phyloP scores from a whole-genome alignment of 2,329 filamentous ascomycete species.

The Aspergillus thermomutatus region DNA sequence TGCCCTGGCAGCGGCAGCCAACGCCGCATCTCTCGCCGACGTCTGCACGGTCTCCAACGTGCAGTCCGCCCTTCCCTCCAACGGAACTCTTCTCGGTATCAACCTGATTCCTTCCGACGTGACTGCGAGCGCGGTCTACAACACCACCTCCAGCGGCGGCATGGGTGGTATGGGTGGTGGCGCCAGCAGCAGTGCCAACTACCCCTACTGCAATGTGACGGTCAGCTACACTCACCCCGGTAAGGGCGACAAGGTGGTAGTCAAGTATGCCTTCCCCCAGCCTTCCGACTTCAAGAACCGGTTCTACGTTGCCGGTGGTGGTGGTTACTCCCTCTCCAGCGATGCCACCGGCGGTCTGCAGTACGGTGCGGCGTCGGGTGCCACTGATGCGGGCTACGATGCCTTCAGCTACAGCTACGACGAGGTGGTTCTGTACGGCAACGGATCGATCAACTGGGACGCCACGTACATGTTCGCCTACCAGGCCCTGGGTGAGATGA shows the following conservation, averaged over 20 bases:
- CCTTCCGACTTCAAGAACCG: constrained; percentile 42
- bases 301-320: constrained; percentile 46
- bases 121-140: constrained; percentile 39
- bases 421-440: constrained; percentile 42
- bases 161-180: constrained; percentile 16
- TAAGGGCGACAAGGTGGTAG: constrained; percentile 35
- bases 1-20: constrained; percentile 26
- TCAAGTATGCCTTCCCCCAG: constrained; percentile 36
- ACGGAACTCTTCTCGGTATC: constrained; percentile 43
- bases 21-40: constrained; percentile 36
- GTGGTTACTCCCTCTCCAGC: constrained; percentile 41
- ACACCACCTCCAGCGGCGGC: constrained; percentile 23
- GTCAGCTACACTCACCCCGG: constrained; percentile 43
- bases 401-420: constrained; percentile 39
- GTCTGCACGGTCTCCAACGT: constrained; percentile 45
- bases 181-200: constrained; percentile 7
- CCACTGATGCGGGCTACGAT: constrained; percentile 45
- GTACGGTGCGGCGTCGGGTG: constrained; percentile 42
- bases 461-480: constrained; percentile 40
- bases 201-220: constrained; percentile 42
- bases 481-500: constrained; percentile 52
- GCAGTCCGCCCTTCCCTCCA: constrained; percentile 41
- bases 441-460: constrained; percentile 44
- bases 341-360: constrained; percentile 40
- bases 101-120: constrained; percentile 41